A percentile compares a stretch with the other conserved stretches of the same genome.
Conservation (phyloP, 176 grass and related monocot species). For the Olyra latifolia region DNA sequence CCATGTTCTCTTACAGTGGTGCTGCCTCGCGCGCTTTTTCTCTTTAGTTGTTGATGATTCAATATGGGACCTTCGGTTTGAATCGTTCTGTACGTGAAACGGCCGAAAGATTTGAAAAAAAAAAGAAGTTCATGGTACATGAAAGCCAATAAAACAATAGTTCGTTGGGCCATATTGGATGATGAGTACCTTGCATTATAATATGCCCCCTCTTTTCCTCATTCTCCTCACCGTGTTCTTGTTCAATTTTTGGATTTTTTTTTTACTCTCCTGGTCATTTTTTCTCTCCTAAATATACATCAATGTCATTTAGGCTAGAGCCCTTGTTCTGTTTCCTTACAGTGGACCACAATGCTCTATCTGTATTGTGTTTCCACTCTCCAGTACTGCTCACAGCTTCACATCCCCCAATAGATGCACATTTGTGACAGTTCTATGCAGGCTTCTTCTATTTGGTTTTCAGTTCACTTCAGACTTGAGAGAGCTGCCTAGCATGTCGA, state of each 20-base stretch:
- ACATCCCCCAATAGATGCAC: slow-evolving; percentile 15
- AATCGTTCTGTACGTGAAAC: slow-evolving; percentile 21
- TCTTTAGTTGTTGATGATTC: slow-evolving; percentile 40
- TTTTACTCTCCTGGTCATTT: background rate
- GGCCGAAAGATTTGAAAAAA: slow-evolving; percentile 21
- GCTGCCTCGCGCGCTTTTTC: background rate
- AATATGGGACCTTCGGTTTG: slow-evolving; percentile 14
- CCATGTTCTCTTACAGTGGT: slow-evolving; percentile 26
- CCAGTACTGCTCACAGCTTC: background rate
- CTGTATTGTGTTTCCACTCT: background rate
- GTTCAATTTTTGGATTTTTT: background rate
- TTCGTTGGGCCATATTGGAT: slow-evolving; percentile 13
- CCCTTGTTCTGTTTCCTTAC: background rate
- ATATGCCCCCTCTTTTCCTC: background rate
- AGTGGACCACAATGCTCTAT: background rate
- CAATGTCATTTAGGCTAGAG: background rate
- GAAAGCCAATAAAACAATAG: background rate
- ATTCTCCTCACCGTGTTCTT: background rate
- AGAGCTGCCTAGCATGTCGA: background rate
- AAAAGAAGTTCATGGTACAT: background rate
- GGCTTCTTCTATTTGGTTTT: no score
- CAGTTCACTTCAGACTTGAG: no score
- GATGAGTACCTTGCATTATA: background rate
- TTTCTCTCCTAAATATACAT: background rate
- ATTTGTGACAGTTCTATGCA: background rate